Conservation (phyloP, 805 yeast genomes). For the Clavispora santaluciae region DNA sequence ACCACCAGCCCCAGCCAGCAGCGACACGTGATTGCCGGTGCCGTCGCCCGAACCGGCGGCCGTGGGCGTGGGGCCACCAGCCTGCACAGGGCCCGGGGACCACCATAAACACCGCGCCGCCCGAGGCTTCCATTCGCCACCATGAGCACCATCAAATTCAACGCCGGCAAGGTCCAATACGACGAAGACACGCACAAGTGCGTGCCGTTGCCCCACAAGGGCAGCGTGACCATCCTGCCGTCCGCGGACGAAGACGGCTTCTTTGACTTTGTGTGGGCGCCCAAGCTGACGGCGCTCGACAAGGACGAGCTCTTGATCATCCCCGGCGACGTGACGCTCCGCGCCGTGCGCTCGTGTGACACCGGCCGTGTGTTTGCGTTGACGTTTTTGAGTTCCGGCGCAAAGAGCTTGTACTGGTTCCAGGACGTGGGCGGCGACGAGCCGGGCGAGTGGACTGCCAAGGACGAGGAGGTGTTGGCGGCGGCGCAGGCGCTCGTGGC, state of each 20-base stretch:
- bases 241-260: slow-evolving; percentile 69
- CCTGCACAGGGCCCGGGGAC: slow-evolving; percentile 1
- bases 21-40: too few species aligned
- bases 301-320: slow-evolving; percentile 65
- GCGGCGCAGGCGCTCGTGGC: slow-evolving; percentile 13
- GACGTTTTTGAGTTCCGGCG: slow-evolving; percentile 59
- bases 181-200: slow-evolving; percentile 59
- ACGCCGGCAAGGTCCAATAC: slow-evolving; percentile 73
- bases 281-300: slow-evolving; percentile 50
- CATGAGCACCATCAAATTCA: slow-evolving; percentile 45
- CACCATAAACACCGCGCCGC: not conserved
- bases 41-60: too few species aligned
- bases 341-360: slow-evolving; percentile 59
- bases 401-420: slow-evolving; percentile 63
- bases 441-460: slow-evolving; percentile 49
- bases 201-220: slow-evolving; percentile 68
- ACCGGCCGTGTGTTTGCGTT: slow-evolving; percentile 76
- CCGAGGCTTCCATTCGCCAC: not conserved
- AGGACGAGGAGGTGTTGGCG: slow-evolving; percentile 46
- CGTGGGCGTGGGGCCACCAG: too few species aligned
- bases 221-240: slow-evolving; percentile 55
- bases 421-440: slow-evolving; percentile 69
- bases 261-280: slow-evolving; percentile 67
- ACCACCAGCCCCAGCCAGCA: not conserved
- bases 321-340: slow-evolving; percentile 83